Base-by-base conservation (phyloP, 2,329 filamentous ascomycete genomes). In the Pseudonectria buxi region DNA sequence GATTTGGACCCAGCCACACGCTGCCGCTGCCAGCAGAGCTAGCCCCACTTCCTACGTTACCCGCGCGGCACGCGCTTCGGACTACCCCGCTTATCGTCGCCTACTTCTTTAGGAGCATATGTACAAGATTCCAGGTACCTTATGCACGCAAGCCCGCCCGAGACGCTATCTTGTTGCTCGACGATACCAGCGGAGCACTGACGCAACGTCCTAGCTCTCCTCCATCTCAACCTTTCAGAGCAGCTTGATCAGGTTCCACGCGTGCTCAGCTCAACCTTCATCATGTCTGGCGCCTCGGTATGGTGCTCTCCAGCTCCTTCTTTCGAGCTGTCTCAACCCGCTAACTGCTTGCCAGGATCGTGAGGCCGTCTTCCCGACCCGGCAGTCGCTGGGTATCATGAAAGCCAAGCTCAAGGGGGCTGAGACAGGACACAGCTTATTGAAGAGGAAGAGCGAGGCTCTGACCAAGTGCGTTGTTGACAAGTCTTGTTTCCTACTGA, bases 361-460 rank as follows among this genome's bases (percentile, higher is more conserved):
- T 63, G 92, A 98, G 69, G 76, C 89, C 57, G 90, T 98, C 67
- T 98, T 98, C 68, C 86, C 92, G 56, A 98, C 92, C 59, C 86
- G 92, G 57, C 92, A 98, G 72, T 94, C 88, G 62, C 73, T 98
- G 67, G 89, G 88, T 47, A 67, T 94, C 59, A 98, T 98, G 90
- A 96, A 96, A 69, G 80, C 83, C 49, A 98, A 98, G 74, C 80
- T 98, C 58, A 96, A 96, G 72, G 90, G 85, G 44, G 85, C 85
- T 37, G 83, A 90, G 63, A 87, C 79, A 30, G 92, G 92, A 32
- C 90, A 98, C 69, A 95, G 85, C 63, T 71, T 98, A 59, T 71
- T 98, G 45, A 98, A 98, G 73, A 76, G 92, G 57, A 98, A 98
- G 74, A 95, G 89, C 63, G 92, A 98, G 67, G 92, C 92, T 52